phyloP scores from a whole-genome alignment of 1,284 basidiomycete species.

The Somion occarium region DNA sequence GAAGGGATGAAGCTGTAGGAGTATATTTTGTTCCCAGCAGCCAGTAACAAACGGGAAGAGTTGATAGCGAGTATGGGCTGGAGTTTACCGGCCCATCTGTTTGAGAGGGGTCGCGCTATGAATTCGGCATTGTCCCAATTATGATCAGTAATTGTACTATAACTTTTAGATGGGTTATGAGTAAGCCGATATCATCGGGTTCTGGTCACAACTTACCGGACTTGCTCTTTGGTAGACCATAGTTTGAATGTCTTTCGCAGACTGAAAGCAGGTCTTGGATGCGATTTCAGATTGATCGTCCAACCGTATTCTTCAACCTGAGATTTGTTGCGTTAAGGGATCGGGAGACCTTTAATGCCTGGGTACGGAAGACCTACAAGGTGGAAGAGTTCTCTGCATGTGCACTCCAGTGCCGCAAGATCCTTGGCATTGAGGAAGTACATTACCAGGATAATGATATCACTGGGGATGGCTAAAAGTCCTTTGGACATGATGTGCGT shows the following conservation, averaged over 20 bases:
- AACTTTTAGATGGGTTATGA: conserved; percentile 25
- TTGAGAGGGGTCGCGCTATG: conserved; percentile 63
- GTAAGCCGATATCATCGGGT: not conserved
- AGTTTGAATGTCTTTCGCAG: conserved; percentile 37
- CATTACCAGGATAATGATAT: conserved; percentile 55
- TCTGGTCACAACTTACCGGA: conserved; percentile 22
- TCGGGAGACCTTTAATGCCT: not conserved
- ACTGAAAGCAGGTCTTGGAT: conserved; percentile 51
- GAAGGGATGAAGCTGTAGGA: conserved; percentile 49
- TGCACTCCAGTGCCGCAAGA: conserved; percentile 40
- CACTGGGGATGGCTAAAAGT: conserved; percentile 40
- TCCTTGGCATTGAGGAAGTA: conserved; percentile 41
- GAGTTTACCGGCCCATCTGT: conserved; percentile 53
- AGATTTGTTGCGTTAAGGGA: not conserved
- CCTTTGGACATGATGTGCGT: conserved; percentile 3
- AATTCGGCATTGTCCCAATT: conserved; percentile 52
- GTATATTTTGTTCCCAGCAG: conserved; percentile 54
- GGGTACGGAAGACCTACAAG: conserved; percentile 39
- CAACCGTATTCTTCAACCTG: conserved; percentile 64
- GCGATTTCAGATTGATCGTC: conserved; percentile 42
- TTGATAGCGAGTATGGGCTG: conserved; percentile 60
- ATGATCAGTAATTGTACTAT: conserved; percentile 48
- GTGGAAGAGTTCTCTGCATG: conserved; percentile 39
- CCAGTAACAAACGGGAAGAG: conserved; percentile 53
- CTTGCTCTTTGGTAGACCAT: conserved; percentile 45